These are phyloP conservation scores for Nannizzia gypsea DNA, from an alignment of 2,329 filamentous ascomycete species.

Conservation along the genomic window DNA sequence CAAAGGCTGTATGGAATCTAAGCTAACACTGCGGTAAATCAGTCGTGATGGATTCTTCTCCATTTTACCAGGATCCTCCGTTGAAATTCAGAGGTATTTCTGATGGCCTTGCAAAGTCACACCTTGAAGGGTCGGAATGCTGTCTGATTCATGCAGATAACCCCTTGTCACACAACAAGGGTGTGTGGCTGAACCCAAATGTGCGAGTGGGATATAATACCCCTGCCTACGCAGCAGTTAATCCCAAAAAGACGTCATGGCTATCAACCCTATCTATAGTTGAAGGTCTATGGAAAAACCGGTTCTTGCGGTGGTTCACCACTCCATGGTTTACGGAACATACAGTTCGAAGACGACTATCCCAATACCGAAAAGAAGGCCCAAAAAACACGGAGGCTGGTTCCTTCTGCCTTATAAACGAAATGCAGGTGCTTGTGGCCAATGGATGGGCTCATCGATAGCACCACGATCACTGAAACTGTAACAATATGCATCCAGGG, in stretches of 20 bases:
- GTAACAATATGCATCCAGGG: not conserved
- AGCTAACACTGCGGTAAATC: not conserved
- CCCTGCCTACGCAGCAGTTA: constrained; percentile 32
- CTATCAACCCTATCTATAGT: constrained; percentile 40
- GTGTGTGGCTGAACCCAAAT: constrained; percentile 31
- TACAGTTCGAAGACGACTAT: constrained; percentile 8
- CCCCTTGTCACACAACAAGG: constrained; percentile 20
- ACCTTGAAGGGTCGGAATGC: constrained; percentile 64
- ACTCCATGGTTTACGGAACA: constrained; percentile 19
- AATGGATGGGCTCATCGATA: constrained; percentile 50
- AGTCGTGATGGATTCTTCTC: constrained; percentile 15
- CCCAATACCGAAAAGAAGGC: constrained; percentile 12
- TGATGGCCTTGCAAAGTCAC: constrained; percentile 44
- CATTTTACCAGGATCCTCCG: constrained; percentile 18
- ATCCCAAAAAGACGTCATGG: constrained; percentile 27
- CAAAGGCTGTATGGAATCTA: not conserved
- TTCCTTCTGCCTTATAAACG: constrained; percentile 45
- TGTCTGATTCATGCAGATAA: constrained; percentile 46
- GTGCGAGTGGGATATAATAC: constrained; percentile 30
- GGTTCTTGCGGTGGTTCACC: constrained; percentile 32
- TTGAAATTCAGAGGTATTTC: constrained; percentile 53
- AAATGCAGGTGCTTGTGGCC: constrained; percentile 48
- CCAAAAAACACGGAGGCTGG: constrained; percentile 35
- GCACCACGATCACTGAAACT: not conserved
- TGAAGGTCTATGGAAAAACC: constrained; percentile 48